These are phyloP conservation scores for Gynostemma pentaphyllum DNA, from an alignment of 306 rosid species.

Conservation along the genomic window DNA sequence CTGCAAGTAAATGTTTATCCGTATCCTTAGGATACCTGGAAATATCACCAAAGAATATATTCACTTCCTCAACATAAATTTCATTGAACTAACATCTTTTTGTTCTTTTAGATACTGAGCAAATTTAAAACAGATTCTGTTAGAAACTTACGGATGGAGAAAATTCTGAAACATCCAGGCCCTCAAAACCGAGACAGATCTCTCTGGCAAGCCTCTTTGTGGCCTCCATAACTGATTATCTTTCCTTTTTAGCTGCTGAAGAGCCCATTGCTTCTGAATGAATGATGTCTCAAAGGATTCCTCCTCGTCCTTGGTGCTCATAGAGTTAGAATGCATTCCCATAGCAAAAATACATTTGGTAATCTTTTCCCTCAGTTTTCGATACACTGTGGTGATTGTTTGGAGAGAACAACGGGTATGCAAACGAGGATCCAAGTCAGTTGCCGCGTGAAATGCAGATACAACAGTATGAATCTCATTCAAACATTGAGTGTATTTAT, in stretches of 20 bases:
- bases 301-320: slow-evolving; percentile 31
- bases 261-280: slow-evolving; percentile 74
- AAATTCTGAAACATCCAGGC: slow-evolving; percentile 97
- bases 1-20: slow-evolving; percentile 87
- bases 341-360: slow-evolving; percentile 46
- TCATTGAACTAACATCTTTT: background rate
- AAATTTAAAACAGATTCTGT: background rate
- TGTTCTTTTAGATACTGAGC: background rate
- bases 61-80: background rate
- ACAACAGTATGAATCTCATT: slow-evolving; percentile 74
- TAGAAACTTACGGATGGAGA: slow-evolving; percentile 75
- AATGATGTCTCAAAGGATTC: slow-evolving; percentile 43
- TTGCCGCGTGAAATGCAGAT: slow-evolving; percentile 78
- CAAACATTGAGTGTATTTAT: slow-evolving; percentile 56
- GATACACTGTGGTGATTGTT: slow-evolving; percentile 45
- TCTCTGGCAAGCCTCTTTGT: slow-evolving; percentile 92
- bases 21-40: slow-evolving; percentile 96
- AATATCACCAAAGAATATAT: slow-evolving; percentile 7
- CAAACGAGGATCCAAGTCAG: slow-evolving; percentile 62
- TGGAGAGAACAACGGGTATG: slow-evolving; percentile 63
- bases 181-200: slow-evolving; percentile 78
- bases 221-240: slow-evolving; percentile 79
- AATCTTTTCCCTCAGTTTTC: slow-evolving; percentile 64
- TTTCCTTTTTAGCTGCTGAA: slow-evolving; percentile 71
- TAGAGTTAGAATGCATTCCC: slow-evolving; percentile 27